phyloP scores from a whole-genome alignment of 129 eudicot species.

The Centella asiatica region DNA sequence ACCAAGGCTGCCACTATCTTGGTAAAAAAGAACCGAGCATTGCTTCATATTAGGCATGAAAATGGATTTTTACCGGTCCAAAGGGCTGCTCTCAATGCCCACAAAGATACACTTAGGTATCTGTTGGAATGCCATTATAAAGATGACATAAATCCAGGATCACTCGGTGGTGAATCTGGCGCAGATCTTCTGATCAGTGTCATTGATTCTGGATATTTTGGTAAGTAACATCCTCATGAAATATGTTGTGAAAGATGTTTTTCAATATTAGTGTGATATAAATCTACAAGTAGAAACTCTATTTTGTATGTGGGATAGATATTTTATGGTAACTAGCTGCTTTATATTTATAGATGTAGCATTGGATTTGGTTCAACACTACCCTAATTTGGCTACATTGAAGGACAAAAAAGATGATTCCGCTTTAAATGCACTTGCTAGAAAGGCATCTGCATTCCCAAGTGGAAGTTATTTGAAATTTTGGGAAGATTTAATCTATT shows the following conservation, averaged over 20 bases:
- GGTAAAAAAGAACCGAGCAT: slow-evolving; percentile 19
- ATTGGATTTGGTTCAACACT: slow-evolving; percentile 21
- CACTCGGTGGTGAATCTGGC: slow-evolving; percentile 19
- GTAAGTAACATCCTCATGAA: slow-evolving; percentile 15
- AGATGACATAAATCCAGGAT: not conserved
- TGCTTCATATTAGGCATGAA: slow-evolving; percentile 15
- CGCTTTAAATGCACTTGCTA: slow-evolving; percentile 22
- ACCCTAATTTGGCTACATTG: slow-evolving; percentile 21
- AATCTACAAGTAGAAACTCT: too few species aligned
- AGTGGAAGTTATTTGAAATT: slow-evolving; percentile 12
- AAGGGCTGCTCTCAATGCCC: slow-evolving; percentile 23
- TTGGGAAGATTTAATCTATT: slow-evolving; percentile 19
- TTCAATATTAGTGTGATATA: too few species aligned
- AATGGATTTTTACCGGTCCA: slow-evolving; percentile 18
- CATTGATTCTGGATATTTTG: slow-evolving; percentile 33
- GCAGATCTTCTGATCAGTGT: slow-evolving; percentile 30
- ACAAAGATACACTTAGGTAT: slow-evolving; percentile 12
- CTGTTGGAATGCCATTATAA: slow-evolving; percentile 11
- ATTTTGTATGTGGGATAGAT: too few species aligned
- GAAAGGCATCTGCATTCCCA: slow-evolving; percentile 19
- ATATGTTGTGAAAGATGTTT: too few species aligned
- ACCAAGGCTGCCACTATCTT: slow-evolving; percentile 19
- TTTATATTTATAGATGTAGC: slow-evolving; percentile 19
- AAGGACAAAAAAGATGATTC: slow-evolving; percentile 5
- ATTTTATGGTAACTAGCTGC: not conserved